A percentile compares a stretch with the other conserved stretches of the same genome.
These are phyloP conservation scores for Botrytis tulipae DNA, from an alignment of 2,329 filamentous ascomycete species.

Conservation along the genomic window DNA sequence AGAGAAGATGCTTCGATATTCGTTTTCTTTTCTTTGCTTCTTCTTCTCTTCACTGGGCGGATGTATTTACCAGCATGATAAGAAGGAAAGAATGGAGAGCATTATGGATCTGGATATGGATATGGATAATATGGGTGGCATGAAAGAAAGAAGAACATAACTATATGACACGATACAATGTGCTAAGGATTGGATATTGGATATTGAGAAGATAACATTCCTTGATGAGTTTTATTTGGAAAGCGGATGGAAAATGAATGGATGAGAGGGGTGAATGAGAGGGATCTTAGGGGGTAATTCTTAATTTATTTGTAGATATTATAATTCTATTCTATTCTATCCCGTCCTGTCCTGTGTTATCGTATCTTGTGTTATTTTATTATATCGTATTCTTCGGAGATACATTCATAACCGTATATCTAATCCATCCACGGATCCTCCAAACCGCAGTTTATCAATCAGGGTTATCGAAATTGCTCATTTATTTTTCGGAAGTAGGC, in stretches of 20 bases:
- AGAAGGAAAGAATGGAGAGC: neutral
- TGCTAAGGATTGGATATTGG: neutral
- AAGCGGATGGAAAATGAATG: neutral
- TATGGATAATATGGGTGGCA: neutral
- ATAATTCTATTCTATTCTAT: neutral
- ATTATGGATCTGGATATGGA: neutral
- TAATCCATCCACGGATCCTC: too few species aligned
- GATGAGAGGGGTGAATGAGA: neutral
- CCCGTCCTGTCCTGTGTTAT: neutral
- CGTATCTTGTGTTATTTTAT: neutral
- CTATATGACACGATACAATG: neutral
- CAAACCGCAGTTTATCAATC: too few species aligned
- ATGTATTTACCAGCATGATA: neutral
- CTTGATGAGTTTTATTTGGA: neutral
- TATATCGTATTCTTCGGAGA: too few species aligned
- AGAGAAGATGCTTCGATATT: neutral
- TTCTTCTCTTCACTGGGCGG: neutral
- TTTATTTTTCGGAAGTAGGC: too few species aligned
- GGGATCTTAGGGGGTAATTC: neutral
- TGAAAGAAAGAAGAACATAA: neutral
- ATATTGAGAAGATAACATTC: neutral
- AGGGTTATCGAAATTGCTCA: too few species aligned
- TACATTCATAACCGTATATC: too few species aligned
- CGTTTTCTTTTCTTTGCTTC: neutral
- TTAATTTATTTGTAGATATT: slow-evolving; percentile 8